Conservation (phyloP, 441 rosid genomes). For the Adansonia gregorii region DNA sequence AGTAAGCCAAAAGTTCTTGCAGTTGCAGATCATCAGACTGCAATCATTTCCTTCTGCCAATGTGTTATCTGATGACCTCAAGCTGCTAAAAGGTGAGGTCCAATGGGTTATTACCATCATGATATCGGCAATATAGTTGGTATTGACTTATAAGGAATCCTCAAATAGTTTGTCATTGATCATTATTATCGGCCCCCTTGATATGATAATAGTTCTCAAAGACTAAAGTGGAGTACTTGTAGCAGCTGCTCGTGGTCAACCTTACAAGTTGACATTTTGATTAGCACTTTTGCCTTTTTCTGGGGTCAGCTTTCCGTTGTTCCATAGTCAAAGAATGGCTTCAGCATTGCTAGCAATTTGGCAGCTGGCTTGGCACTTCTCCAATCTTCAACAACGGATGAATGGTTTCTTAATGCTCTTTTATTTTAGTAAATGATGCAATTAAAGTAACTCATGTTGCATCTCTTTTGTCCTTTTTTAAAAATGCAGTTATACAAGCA, state of each 20-base stretch:
- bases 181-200: background rate
- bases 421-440: background rate
- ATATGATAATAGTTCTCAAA: background rate
- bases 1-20: background rate
- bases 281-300: background rate
- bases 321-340: background rate
- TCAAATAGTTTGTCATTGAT: background rate
- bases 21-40: background rate
- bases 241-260: constrained; percentile 16
- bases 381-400: background rate
- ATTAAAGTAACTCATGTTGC: background rate
- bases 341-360: background rate
- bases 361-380: background rate
- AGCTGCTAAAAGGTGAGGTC: background rate
- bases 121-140: background rate
- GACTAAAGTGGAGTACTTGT: background rate
- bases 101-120: background rate
- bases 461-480: background rate
- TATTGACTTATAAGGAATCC: background rate
- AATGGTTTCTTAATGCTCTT: background rate
- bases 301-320: background rate
- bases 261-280: background rate
- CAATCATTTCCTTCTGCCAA: background rate
- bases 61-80: background rate
- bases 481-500: background rate